Conservation (phyloP, 2,329 filamentous ascomycete species). For the Teratosphaeria epicoccoides region DNA sequence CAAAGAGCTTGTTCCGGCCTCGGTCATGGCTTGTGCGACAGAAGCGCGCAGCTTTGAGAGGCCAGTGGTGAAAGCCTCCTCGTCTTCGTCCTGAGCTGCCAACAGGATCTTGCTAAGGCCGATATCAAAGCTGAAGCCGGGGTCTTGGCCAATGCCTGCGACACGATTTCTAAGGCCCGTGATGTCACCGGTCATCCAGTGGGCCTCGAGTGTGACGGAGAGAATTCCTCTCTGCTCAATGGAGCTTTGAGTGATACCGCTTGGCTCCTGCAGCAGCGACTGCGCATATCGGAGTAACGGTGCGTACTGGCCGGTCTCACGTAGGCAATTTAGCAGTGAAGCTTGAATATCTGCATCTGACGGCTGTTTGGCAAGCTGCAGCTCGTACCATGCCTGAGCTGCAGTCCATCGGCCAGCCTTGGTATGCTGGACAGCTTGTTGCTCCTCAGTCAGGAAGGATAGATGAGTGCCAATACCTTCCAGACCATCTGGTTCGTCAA, state of each 20-base stretch:
- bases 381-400: slow-evolving; percentile 95
- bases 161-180: slow-evolving; percentile 57
- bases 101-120: slow-evolving; percentile 60
- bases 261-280: slow-evolving; percentile 44
- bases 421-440: slow-evolving; percentile 83
- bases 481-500: slow-evolving; percentile 93
- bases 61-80: slow-evolving; percentile 43
- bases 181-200: slow-evolving; percentile 84
- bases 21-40: slow-evolving; percentile 63
- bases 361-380: slow-evolving; percentile 71
- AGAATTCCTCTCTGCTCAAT: slow-evolving; percentile 43
- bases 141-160: slow-evolving; percentile 18
- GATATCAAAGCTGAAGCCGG: slow-evolving; percentile 65
- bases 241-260: neutral
- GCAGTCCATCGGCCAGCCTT: slow-evolving; percentile 91
- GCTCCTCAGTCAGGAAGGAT: slow-evolving; percentile 77
- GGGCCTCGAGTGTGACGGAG: slow-evolving; percentile 79
- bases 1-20: slow-evolving; percentile 67
- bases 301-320: slow-evolving; percentile 81
- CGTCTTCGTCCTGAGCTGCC: slow-evolving; percentile 42
- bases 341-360: slow-evolving; percentile 67
- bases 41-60: slow-evolving; percentile 57
- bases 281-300: slow-evolving; percentile 72
- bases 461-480: slow-evolving; percentile 87
- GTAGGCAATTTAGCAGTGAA: slow-evolving; percentile 76